Evolutionary conservation across 78 protist species (phyloP).

Genomic region (Mantamonas sphyraenae): DNA sequence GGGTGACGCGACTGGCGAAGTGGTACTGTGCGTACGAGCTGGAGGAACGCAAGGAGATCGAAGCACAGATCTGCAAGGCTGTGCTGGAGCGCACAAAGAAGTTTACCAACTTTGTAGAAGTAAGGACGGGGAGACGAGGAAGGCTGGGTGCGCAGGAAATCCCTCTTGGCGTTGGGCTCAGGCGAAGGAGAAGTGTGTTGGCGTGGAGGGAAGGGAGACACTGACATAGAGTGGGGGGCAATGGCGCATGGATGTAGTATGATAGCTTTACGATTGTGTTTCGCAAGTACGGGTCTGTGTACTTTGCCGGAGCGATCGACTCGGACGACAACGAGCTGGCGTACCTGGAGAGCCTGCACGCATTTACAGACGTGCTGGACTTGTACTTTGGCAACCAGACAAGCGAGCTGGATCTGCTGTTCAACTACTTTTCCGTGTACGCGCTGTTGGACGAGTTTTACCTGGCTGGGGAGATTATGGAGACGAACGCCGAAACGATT

Average conservation of each 20-base stretch:
- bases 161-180: too few relatives aligned
- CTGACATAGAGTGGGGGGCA: too few relatives aligned
- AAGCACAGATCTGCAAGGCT: constrained; percentile 78
- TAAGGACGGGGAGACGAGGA: too few relatives aligned
- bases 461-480: constrained; percentile 96
- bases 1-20: constrained; percentile 95
- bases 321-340: constrained; percentile 87
- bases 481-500: constrained; percentile 61
- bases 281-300: constrained; percentile 92
- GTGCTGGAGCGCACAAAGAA: constrained; percentile 78
- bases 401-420: constrained; percentile 96
- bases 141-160: too few relatives aligned
- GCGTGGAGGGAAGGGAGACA: too few relatives aligned
- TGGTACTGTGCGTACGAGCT: constrained; percentile 86
- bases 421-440: constrained; percentile 89
- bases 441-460: constrained; percentile 90
- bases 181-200: too few relatives aligned
- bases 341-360: constrained; percentile 87
- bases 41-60: constrained; percentile 80
- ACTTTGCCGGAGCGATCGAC: constrained; percentile 87
- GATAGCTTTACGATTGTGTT: constrained; percentile 74
- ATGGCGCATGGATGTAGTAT: too few relatives aligned
- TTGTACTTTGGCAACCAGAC: constrained; percentile 91
- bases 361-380: constrained; percentile 93
- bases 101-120: constrained; percentile 96